Evolutionary conservation across 2,329 filamentous ascomycete genomes (phyloP).

Genomic region (Pseudomassariella vexata): DNA sequence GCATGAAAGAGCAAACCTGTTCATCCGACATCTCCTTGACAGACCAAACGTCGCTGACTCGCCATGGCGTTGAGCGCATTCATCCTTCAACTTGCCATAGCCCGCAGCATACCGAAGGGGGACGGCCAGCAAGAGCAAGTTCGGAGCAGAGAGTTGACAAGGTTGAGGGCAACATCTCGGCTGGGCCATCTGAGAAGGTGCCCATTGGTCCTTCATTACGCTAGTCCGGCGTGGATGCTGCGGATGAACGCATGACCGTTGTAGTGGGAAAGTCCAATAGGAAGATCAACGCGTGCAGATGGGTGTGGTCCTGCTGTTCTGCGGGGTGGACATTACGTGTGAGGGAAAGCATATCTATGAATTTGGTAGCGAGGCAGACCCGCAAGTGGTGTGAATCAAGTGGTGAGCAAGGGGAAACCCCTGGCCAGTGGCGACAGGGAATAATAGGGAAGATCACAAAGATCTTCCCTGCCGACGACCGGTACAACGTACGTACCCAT

Average conservation of each 20-base stretch:
- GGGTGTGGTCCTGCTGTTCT: conserved; percentile 26
- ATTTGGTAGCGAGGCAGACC: background rate
- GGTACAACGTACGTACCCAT: conserved; percentile 2
- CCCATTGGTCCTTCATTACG: conserved; percentile 39
- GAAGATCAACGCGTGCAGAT: conserved; percentile 18
- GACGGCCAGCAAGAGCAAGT: no score
- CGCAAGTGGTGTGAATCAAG: no score
- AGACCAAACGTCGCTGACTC: no score
- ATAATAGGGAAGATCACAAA: background rate
- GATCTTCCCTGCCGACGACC: conserved; percentile 4
- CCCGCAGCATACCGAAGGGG: no score
- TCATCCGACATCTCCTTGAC: no score
- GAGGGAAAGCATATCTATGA: conserved; percentile 8
- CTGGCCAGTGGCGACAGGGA: conserved; percentile 2
- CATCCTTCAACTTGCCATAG: no score
- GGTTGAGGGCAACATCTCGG: conserved; percentile 32
- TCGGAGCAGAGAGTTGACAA: conserved; percentile 6
- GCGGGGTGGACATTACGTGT: conserved; percentile 21
- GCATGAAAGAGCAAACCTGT: no score
- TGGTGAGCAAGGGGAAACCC: conserved; percentile 2
- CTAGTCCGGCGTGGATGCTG: conserved; percentile 37
- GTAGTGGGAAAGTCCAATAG: conserved; percentile 39
- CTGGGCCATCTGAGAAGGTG: conserved; percentile 28
- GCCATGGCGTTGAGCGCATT: no score
- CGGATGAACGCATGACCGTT: conserved; percentile 49